Evolutionary conservation across 2,329 filamentous ascomycete species (phyloP).

Genomic region (Penicillium sp.): DNA sequence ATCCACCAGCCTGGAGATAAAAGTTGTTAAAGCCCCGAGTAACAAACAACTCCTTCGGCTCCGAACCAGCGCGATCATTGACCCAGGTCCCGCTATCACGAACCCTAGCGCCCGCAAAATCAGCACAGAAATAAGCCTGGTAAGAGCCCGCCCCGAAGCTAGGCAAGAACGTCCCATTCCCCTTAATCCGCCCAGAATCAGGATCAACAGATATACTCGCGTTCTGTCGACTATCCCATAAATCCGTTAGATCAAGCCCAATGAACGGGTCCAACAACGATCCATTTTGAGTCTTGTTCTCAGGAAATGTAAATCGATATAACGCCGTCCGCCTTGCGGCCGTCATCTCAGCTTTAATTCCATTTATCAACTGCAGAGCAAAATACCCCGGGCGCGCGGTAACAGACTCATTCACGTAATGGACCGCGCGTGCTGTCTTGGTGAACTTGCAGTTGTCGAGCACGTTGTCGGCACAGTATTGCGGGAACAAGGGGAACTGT

Average conservation of each 20-base stretch:
- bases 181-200: slow-evolving; percentile 58
- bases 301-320: slow-evolving; percentile 65
- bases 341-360: slow-evolving; percentile 64
- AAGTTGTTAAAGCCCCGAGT: slow-evolving; percentile 57
- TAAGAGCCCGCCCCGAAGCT: slow-evolving; percentile 65
- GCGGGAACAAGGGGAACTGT: slow-evolving; percentile 69
- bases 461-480: slow-evolving; percentile 60
- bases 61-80: slow-evolving; percentile 57
- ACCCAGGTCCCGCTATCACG: slow-evolving; percentile 61
- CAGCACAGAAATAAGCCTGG: slow-evolving; percentile 62
- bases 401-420: slow-evolving; percentile 53
- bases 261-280: slow-evolving; percentile 54
- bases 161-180: slow-evolving; percentile 59
- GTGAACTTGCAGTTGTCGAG: slow-evolving; percentile 62
- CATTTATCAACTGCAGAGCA: slow-evolving; percentile 56
- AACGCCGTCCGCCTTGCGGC: slow-evolving; percentile 60
- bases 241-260: slow-evolving; percentile 62
- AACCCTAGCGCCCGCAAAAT: slow-evolving; percentile 59
- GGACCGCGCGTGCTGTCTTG: slow-evolving; percentile 50
- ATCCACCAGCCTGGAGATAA: slow-evolving; percentile 60
- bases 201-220: slow-evolving; percentile 56
- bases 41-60: slow-evolving; percentile 53
- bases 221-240: slow-evolving; percentile 61
- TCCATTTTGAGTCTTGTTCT: slow-evolving; percentile 23
- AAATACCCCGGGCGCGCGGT: slow-evolving; percentile 64